phyloP scores from a whole-genome alignment of 2,329 filamentous ascomycete species.

The Cadophora malorum region DNA sequence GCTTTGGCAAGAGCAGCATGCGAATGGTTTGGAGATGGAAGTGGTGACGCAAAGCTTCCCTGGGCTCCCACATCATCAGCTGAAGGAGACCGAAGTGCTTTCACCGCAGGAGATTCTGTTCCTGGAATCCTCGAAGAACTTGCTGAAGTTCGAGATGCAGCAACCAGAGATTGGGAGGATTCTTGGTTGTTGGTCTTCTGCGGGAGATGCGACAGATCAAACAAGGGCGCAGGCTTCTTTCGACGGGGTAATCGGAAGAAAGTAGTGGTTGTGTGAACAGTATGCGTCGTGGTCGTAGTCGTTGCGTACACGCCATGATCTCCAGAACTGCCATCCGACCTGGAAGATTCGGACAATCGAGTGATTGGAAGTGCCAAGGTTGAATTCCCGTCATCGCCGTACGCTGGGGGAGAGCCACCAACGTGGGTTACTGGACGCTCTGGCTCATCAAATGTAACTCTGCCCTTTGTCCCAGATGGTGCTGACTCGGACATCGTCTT shows the following conservation, averaged over 20 bases:
- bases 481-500: constrained; percentile 48
- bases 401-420: constrained; percentile 58
- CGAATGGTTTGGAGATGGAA: constrained; percentile 41
- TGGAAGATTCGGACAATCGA: constrained; percentile 83
- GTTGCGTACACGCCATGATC: constrained; percentile 67
- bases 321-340: constrained; percentile 83
- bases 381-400: constrained; percentile 66
- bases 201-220: constrained; percentile 88
- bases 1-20: constrained; percentile 36
- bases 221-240: constrained; percentile 77
- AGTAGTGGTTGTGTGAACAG: constrained; percentile 67
- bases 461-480: constrained; percentile 46
- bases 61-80: constrained; percentile 37
- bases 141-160: constrained; percentile 51
- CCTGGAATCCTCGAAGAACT: constrained; percentile 50
- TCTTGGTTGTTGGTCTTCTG: constrained; percentile 65
- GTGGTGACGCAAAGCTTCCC: constrained; percentile 35
- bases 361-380: constrained; percentile 68
- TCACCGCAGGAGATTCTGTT: constrained; percentile 41
- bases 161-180: constrained; percentile 39
- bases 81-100: constrained; percentile 50
- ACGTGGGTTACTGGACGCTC: constrained; percentile 54
- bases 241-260: constrained; percentile 84
- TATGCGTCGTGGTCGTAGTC: constrained; percentile 68
- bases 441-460: constrained; percentile 68